Evolutionary conservation across 768 basidiomycete genomes (phyloP), one percentile per base, ranked within the genome.

Genomic region (Sporobolomyces roseus): DNA sequence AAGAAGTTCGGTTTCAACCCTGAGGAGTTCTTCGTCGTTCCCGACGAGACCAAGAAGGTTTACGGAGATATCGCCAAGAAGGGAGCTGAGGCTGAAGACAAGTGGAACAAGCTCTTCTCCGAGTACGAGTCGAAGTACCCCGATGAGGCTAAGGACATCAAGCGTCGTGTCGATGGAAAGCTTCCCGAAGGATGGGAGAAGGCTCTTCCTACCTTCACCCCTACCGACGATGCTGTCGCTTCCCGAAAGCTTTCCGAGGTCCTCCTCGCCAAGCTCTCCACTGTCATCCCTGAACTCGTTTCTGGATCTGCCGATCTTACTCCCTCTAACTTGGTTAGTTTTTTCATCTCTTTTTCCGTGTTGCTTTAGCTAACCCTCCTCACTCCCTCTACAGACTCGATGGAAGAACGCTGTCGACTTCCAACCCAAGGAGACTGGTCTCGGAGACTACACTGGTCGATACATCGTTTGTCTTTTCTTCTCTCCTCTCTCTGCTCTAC

Each of bases 231-330:
- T 48, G 91, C 93, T 45, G 88, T 89, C 78, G 93, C 91, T 4
- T 89, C 89, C 63, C 87, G 93, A 77, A 96, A 97, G 81, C 84
- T 91, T 56, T 94, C 92, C 33, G 93, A 96, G 80, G 89, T 90
- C 68, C 88, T 87, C 64, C 83, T 96, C 76, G 87, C 87, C 58
- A 84, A 87, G 56, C 82, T 96, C 72, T 84, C 85, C 61, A 84
- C 87, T 65, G 82, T 79, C 52, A 81, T 97, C 41, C 93, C 93
- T 36, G 93, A 97, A 62, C 83, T 96, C 65, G 72, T 77, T 30
- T 75, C 74, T 23, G 77, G 77, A 61, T 77, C 76, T 23, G 76
- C 77, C 68, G 77, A 78, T 63, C 60, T 78, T 27, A 78, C 76
- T 46, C 75, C 74, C 46, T 77, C 76, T 63, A 74, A 72, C 71